These are phyloP conservation scores for Solanum appendiculatum DNA, from an alignment of 257 asterid species.

Conservation along the genomic window DNA sequence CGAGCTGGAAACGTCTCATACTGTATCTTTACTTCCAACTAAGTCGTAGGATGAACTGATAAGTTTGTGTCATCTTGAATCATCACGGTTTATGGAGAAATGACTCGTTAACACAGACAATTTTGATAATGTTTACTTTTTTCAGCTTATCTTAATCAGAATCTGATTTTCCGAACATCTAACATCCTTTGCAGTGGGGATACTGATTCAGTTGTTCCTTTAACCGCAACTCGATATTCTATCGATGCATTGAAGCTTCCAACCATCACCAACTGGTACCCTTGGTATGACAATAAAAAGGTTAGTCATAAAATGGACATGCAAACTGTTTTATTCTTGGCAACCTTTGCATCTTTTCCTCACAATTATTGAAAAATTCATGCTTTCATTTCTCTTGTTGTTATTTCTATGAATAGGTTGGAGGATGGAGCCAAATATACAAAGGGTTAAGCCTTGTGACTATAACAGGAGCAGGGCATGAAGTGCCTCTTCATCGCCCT, in stretches of 20 bases:
- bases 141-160: neutral
- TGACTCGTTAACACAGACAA: neutral
- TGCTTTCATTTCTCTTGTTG: neutral
- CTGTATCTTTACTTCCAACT: neutral
- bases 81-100: neutral
- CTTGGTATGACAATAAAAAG: conserved; percentile 82
- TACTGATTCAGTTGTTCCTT: conserved; percentile 87
- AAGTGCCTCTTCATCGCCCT: conserved; percentile 97
- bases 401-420: conserved; percentile 44
- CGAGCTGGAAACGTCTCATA: neutral
- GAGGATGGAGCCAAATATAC: conserved; percentile 98
- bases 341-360: neutral
- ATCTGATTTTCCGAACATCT: neutral
- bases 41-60: neutral
- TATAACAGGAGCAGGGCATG: conserved; percentile 92
- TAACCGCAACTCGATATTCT: conserved; percentile 95
- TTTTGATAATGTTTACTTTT: neutral
- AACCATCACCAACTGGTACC: conserved; percentile 65
- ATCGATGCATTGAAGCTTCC: conserved; percentile 89
- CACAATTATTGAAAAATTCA: neutral
- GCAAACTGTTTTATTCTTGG: neutral
- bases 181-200: conserved; percentile 56
- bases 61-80: neutral
- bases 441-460: conserved; percentile 84
- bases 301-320: conserved; percentile 22